phyloP scores from a whole-genome alignment of 2,329 filamentous ascomycete species.

The Nothomitra cinnamomea region DNA sequence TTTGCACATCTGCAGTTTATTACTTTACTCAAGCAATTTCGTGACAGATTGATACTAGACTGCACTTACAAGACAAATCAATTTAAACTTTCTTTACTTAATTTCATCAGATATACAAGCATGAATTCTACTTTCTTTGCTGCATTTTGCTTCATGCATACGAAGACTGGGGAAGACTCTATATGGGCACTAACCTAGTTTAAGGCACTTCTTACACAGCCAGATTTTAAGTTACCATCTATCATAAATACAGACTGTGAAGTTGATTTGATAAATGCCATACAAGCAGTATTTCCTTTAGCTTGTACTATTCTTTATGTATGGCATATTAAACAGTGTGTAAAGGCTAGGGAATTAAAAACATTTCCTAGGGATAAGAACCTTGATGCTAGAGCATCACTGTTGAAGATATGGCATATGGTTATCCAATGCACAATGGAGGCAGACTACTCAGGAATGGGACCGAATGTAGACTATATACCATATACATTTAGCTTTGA shows the following conservation, averaged over 20 bases:
- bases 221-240: not conserved
- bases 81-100: no score
- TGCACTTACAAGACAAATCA: no score
- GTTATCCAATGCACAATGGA: not conserved
- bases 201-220: no score
- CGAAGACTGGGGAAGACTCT: no score
- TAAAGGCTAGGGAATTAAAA: not conserved
- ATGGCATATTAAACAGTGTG: not conserved
- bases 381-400: not conserved
- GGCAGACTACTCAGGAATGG: not conserved
- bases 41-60: no score
- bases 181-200: no score
- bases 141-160: no score
- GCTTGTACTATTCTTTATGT: not conserved
- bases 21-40: no score
- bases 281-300: not conserved
- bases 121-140: no score
- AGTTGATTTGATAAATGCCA: not conserved
- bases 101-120: no score
- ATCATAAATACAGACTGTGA: not conserved
- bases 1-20: no score
- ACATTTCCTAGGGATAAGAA: not conserved
- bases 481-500: not conserved
- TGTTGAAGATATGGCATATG: no score
- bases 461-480: not conserved